phyloP scores from a whole-genome alignment of 208 protist genomes.

The Borovskyia barvae region DNA sequence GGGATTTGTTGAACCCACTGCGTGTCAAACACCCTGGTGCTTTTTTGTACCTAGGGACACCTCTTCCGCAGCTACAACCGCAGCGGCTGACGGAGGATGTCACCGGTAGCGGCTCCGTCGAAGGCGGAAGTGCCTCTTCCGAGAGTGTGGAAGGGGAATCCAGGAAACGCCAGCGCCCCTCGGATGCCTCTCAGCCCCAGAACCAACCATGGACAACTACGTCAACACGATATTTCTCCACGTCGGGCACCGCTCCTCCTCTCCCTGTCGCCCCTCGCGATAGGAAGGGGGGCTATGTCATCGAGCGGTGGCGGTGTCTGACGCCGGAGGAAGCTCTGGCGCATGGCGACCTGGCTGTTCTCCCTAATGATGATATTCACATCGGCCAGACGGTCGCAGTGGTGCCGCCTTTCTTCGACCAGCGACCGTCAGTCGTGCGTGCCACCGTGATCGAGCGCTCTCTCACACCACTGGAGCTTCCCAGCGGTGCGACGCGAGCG shows the following conservation, averaged over 20 bases:
- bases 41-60: slow-evolving; percentile 44
- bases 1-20: slow-evolving; percentile 67
- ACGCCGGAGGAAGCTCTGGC: slow-evolving; percentile 33
- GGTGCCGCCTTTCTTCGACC: slow-evolving; percentile 56
- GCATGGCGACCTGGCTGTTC: slow-evolving; percentile 30
- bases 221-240: no score
- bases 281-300: slow-evolving; percentile 50
- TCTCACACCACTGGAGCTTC: background rate
- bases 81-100: slow-evolving; percentile 16
- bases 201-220: no score
- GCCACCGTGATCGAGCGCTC: slow-evolving; percentile 60
- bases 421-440: slow-evolving; percentile 61
- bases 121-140: background rate
- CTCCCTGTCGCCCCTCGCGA: background rate
- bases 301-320: slow-evolving; percentile 58
- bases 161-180: no score
- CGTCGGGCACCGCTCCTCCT: background rate
- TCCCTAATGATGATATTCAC: slow-evolving; percentile 36
- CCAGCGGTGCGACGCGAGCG: background rate
- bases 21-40: slow-evolving; percentile 48
- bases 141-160: no score
- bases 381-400: slow-evolving; percentile 59
- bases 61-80: slow-evolving; percentile 45
- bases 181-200: no score
- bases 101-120: background rate